Evolutionary conservation across 179 eudicot genomes (phyloP), one percentile per base, ranked within the genome.

Genomic region (Camellia oleifera): DNA sequence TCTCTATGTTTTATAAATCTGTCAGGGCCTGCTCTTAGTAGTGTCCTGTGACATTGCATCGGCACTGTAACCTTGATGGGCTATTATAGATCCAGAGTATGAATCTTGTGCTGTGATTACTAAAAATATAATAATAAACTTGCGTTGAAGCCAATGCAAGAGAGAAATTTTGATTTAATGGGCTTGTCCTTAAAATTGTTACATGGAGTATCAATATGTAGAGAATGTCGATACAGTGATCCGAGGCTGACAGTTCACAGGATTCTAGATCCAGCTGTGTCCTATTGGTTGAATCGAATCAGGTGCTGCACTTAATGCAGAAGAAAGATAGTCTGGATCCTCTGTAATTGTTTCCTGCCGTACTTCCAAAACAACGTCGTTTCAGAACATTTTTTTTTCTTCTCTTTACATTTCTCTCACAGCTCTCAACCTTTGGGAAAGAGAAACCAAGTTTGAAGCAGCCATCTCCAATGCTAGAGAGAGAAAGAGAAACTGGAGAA

Each of bases 1-100:
- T 9, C 11, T 7, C 2, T 9, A 68, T 26, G 17, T 12, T 58
- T 15, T 12, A 32, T 10, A 8, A 32, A 61, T 5, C 7, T 57
- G 56, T 17, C 68, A 18, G 54, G 6, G 61, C 79, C 53, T 63
- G 79, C 60, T 76, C 57, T 76, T 63, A 62, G 79, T 50, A 20
- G 57, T 20, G 68, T 65, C 58, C 11, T 7, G 18, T 14, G 13
- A 20, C 12, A 15, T 13, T 46, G 17, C 8, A 11, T 26, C 17
- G 8, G 53, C 5, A 26, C 11, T 70, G 11, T 23, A 72, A 23
- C 46, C 61, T 52, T 54, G 62, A 54, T 12, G 46, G 45, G 12
- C 32, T 72, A 72, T 40, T 72, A 17, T 6, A 12, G 8, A 15
- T 32, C 40, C 40, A 40, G 63, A 56, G 66, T 40, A 20, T 3